Evolutionary conservation across 2,329 filamentous ascomycete genomes (phyloP), one percentile per base, ranked within the genome.

Genomic region (Tolypocladium guangdongense): DNA sequence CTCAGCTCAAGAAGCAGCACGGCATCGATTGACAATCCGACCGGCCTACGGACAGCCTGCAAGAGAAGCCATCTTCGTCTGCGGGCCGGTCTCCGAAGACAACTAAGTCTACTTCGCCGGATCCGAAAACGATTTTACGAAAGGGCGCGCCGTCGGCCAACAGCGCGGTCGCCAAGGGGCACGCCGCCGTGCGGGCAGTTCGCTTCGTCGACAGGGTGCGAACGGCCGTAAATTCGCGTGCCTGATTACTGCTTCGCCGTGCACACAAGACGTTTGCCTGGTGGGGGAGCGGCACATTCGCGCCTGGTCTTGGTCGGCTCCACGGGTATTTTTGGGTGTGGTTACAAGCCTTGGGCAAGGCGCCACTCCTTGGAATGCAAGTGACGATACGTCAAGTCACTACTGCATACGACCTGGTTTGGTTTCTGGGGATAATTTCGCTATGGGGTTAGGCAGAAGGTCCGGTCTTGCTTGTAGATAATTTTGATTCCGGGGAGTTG

Each of bases 1-100:
- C 95, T 82, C 88, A 90, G 78, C 85, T 97, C 77, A 99, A 99
- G 79, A 84, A 87, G 70, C 89, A 97, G 74, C 90, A 99, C 74
- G 92, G 91, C 71, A 96, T 97, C 81, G 92, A 96, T 85, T 99
- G 90, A 92, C 83, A 83, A 82, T 81, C 78, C 78, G 82, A 86
- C 82, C 82, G 82, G 82, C 75, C 81, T 81, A 76, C 72, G 70
- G 80, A 79, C 66, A 70, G 65, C 68, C 69, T 68, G 68, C 67
- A 63, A 61, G 68, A 68, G 64, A 68, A 75, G 65, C 68, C 66
- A 62, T 70, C 72, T 65, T 69, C 67, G 71, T 78, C 78, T 77
- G 77, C 77, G 78, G 80, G 78, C 80, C 80, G 80, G 80, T 83
- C 78, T 74, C 74, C 71, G 69, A 67, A 69, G 68, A 71, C 74